Percentiles rank a stretch among this genome's conserved stretches.
Evolutionary conservation across 2,329 filamentous ascomycete genomes (phyloP).

Genomic region (Pestalotiopsis sp.): DNA sequence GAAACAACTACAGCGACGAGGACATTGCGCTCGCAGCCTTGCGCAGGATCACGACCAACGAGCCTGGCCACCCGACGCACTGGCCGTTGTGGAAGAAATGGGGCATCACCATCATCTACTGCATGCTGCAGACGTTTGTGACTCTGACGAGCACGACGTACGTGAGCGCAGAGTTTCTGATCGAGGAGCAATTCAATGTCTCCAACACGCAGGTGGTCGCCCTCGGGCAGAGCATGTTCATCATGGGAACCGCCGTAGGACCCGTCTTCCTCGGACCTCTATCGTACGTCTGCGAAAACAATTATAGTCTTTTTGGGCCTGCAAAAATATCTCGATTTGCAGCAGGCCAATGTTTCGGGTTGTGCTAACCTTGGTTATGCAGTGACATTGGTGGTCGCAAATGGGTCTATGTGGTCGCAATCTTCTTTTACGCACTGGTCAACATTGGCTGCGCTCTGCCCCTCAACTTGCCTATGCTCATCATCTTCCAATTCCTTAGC

Average conservation of each 20-base stretch:
- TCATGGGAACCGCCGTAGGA: constrained; percentile 42
- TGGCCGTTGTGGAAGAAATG: constrained; percentile 32
- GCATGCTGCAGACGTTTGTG: constrained; percentile 38
- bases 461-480: constrained; percentile 38
- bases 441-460: constrained; percentile 38
- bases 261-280: constrained; percentile 43
- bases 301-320: background rate
- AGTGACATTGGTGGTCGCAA: constrained; percentile 44
- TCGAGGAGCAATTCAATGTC: constrained; percentile 39
- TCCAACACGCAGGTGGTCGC: constrained; percentile 37
- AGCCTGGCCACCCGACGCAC: constrained; percentile 30
- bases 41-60: constrained; percentile 25
- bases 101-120: constrained; percentile 29
- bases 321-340: background rate
- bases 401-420: constrained; percentile 44
- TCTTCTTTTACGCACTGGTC: constrained; percentile 35
- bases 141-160: constrained; percentile 41
- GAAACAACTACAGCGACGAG: constrained; percentile 13
- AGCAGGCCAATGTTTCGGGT: background rate
- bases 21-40: constrained; percentile 27
- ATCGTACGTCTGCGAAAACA: constrained; percentile 32
- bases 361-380: constrained; percentile 7
- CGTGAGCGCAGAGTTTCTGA: constrained; percentile 38
- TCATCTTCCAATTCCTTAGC: constrained; percentile 39
- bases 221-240: constrained; percentile 44